Base-by-base conservation (phyloP, 805 yeast species). In the Blastobotrys muscicola region DNA sequence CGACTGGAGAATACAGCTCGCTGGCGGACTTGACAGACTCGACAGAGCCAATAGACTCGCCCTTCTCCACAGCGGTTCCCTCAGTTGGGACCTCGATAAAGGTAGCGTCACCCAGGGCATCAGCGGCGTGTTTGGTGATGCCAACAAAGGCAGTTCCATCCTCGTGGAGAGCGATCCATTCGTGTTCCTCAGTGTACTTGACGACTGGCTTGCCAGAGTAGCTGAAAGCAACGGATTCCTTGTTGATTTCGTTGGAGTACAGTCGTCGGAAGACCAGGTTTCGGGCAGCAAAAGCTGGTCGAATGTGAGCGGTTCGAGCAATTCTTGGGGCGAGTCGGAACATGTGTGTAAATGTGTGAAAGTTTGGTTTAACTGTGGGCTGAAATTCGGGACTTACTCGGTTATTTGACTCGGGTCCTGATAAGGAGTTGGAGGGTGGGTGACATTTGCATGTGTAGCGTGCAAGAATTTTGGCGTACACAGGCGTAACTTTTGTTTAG, bases 51-150 rank as follows among this genome's bases (percentile, higher is more conserved):
- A 92, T 70, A 10, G 90, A 70, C 50, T 86, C 97, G 41, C 94
- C 94, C 39, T 72, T 71, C 45, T 70, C 78, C 45, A 81, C 70
- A 29, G 59, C 68, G 34, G 71, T 74, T 34, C 80, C 84, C 33
- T 74, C 75, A 53, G 81, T 89, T 38, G 95, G 94, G 54, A 90
- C 72, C 66, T 92, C 98, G 47, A 89, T 82, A 61, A 73, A 92
- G 3, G 97, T 94, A 45, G 94, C 94, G 66, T 92, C 98, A 37
- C 98, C 98, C 48, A 92, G 75, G 6, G 97, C 94, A 58, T 87
- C 95, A 15, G 96, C 82, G 13, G 98, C 98, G 61, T 92, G 89
- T 56, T 76, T 78, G 45, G 98, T 87, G 64, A 92, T 86, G 29
- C 98, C 98, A 44, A 90, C 71, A 56, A 80, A 87, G 1, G 90